Conservation (phyloP, 2,329 filamentous ascomycete species). For the Shiraia bambusicola region DNA sequence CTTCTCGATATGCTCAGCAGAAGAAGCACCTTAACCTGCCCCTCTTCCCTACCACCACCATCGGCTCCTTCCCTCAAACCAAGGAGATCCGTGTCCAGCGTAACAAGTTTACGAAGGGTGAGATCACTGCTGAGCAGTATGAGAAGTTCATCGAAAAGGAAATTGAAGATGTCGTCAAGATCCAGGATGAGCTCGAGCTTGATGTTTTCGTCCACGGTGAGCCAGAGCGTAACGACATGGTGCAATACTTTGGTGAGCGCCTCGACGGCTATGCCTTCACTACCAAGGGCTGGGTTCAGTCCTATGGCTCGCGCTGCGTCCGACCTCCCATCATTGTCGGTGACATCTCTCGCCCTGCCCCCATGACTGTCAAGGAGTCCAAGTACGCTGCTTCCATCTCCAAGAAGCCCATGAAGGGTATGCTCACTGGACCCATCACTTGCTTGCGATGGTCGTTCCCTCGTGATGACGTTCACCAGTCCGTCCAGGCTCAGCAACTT, state of each 20-base stretch:
- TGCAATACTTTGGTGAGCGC: constrained; percentile 99
- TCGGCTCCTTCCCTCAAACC: constrained; percentile 99
- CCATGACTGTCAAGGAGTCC: constrained; percentile 99
- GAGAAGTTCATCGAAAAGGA: constrained; percentile 99
- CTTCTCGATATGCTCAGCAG: constrained; percentile 80
- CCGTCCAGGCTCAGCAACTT: constrained; percentile 96
- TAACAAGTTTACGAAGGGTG: constrained; percentile 98
- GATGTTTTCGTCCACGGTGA: constrained; percentile 98
- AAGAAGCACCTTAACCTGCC: constrained; percentile 91
- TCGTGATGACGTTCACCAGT: constrained; percentile 99
- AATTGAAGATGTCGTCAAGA: constrained; percentile 90
- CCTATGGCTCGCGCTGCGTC: constrained; percentile 96
- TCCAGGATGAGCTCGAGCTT: constrained; percentile 96
- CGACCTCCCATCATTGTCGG: constrained; percentile 97
- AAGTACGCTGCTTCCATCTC: constrained; percentile 96
- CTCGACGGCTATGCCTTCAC: constrained; percentile 98
- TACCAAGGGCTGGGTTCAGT: constrained; percentile 98
- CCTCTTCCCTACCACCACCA: constrained; percentile 98
- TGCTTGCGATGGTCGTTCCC: constrained; percentile 99
- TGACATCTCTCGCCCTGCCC: constrained; percentile 92
- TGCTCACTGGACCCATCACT: constrained; percentile 98
- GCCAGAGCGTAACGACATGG: constrained; percentile 99
- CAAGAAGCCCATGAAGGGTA: constrained; percentile 99
- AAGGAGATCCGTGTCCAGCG: constrained; percentile 96
- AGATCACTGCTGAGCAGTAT: constrained; percentile 89